Conservation (phyloP, 441 rosid species). For the Populus hybrid region DNA sequence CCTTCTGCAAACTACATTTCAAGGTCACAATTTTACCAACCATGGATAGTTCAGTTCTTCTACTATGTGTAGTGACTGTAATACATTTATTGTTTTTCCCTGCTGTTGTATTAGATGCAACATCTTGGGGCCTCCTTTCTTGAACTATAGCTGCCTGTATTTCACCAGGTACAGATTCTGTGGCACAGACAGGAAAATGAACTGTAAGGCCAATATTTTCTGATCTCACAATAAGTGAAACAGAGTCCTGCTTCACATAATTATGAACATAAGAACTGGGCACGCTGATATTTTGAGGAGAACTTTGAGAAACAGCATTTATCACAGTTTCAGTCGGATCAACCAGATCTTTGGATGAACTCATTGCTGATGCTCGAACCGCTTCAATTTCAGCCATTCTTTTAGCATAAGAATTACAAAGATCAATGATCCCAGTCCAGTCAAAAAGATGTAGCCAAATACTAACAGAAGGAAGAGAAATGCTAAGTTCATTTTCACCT, state of each 20-base stretch:
- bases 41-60: slow-evolving; percentile 43
- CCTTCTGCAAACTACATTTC: slow-evolving; percentile 51
- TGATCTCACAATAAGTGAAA: slow-evolving; percentile 42
- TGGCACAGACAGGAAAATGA: slow-evolving; percentile 49
- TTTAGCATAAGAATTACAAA: slow-evolving; percentile 36
- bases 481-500: slow-evolving; percentile 37
- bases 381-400: slow-evolving; percentile 31
- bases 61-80: slow-evolving; percentile 44
- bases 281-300: slow-evolving; percentile 23
- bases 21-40: slow-evolving; percentile 45
- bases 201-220: slow-evolving; percentile 56
- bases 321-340: slow-evolving; percentile 26
- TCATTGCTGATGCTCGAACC: slow-evolving; percentile 25
- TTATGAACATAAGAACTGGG: slow-evolving; percentile 29
- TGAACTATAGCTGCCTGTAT: slow-evolving; percentile 34
- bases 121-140: slow-evolving; percentile 28
- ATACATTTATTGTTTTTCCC: slow-evolving; percentile 48
- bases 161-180: slow-evolving; percentile 30
- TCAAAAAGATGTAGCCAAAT: slow-evolving; percentile 68
- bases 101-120: slow-evolving; percentile 23
- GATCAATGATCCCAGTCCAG: slow-evolving; percentile 58
- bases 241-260: slow-evolving; percentile 25
- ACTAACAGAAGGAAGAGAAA: slow-evolving; percentile 75
- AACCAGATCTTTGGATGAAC: slow-evolving; percentile 21
- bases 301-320: slow-evolving; percentile 28